Percentiles rank a stretch among this genome's conserved stretches.
These are phyloP conservation scores for Saccharomycopsis microspora DNA, from an alignment of 805 yeast species.

Conservation along the genomic window DNA sequence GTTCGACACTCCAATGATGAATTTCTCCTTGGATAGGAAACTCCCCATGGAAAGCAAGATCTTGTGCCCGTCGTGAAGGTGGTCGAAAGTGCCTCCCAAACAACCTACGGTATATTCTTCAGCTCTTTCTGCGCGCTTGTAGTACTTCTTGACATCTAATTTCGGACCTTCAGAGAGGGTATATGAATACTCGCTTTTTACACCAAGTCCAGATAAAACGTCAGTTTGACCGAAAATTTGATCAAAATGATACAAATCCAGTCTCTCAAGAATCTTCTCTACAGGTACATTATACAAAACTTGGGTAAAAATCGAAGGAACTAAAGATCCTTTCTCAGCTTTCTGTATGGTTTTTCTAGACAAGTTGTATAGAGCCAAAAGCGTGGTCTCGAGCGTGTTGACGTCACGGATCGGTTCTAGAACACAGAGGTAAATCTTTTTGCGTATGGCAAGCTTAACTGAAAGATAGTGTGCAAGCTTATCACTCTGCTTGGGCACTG, in stretches of 20 bases:
- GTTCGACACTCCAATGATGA: constrained; percentile 83
- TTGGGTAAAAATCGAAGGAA: constrained; percentile 5
- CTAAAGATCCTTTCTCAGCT: neutral
- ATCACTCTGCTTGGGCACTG: too few species aligned
- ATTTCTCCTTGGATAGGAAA: constrained; percentile 38
- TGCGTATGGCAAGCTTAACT: neutral
- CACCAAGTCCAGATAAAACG: too few species aligned
- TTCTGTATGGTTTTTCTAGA: constrained; percentile 18
- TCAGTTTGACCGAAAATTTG: too few species aligned
- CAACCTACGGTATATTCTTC: constrained; percentile 30
- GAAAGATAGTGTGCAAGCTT: too few species aligned
- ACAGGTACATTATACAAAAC: constrained; percentile 15
- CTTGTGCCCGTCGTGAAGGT: constrained; percentile 91
- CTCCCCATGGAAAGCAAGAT: constrained; percentile 66
- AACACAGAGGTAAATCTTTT: constrained; percentile 22
- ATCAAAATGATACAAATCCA: too few species aligned
- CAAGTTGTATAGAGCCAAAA: constrained; percentile 24
- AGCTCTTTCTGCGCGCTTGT: too few species aligned
- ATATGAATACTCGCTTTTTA: too few species aligned
- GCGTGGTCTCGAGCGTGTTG: constrained; percentile 21
- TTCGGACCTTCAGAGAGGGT: too few species aligned
- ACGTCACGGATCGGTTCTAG: constrained; percentile 18
- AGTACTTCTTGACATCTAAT: too few species aligned
- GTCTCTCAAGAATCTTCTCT: neutral
- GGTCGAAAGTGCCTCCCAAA: constrained; percentile 96